A percentile compares a stretch with the other conserved stretches of the same genome.
Evolutionary conservation across 805 yeast species (phyloP).

Genomic region (Nakazawaea populi): DNA sequence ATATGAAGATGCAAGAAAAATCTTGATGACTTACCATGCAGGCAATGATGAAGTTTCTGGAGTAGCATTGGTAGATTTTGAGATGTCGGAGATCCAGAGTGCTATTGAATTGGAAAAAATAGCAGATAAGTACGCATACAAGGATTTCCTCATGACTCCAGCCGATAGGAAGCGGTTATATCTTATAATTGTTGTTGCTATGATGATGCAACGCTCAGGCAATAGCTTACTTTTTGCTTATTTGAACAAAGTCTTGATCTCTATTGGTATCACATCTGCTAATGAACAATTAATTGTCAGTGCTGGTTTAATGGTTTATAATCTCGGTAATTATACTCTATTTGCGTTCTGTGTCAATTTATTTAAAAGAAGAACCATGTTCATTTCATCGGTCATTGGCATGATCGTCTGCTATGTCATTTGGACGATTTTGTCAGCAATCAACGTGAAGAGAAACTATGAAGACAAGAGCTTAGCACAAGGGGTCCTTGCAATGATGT

Average conservation of each 20-base stretch:
- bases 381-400: slow-evolving; percentile 27
- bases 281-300: slow-evolving; percentile 41
- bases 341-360: slow-evolving; percentile 22
- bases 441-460: slow-evolving; percentile 35
- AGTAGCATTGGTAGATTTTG: slow-evolving; percentile 26
- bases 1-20: slow-evolving; percentile 41
- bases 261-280: slow-evolving; percentile 46
- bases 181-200: slow-evolving; percentile 23
- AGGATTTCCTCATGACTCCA: slow-evolving; percentile 28
- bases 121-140: slow-evolving; percentile 24
- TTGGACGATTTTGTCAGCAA: slow-evolving; percentile 43
- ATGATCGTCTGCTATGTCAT: slow-evolving; percentile 33
- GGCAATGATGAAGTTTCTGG: slow-evolving; percentile 24
- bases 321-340: slow-evolving; percentile 28
- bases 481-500: slow-evolving; percentile 47
- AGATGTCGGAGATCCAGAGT: slow-evolving; percentile 29
- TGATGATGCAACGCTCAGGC: slow-evolving; percentile 35
- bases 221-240: slow-evolving; percentile 43
- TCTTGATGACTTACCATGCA: slow-evolving; percentile 30
- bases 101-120: slow-evolving; percentile 31
- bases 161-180: slow-evolving; percentile 33
- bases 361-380: slow-evolving; percentile 31
- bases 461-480: slow-evolving; percentile 33
- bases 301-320: slow-evolving; percentile 44
- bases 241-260: slow-evolving; percentile 38